Evolutionary conservation across 2,329 filamentous ascomycete species (phyloP), one percentile per base, ranked within the genome.

Genomic region (Myriosclerotinia scirpicola): DNA sequence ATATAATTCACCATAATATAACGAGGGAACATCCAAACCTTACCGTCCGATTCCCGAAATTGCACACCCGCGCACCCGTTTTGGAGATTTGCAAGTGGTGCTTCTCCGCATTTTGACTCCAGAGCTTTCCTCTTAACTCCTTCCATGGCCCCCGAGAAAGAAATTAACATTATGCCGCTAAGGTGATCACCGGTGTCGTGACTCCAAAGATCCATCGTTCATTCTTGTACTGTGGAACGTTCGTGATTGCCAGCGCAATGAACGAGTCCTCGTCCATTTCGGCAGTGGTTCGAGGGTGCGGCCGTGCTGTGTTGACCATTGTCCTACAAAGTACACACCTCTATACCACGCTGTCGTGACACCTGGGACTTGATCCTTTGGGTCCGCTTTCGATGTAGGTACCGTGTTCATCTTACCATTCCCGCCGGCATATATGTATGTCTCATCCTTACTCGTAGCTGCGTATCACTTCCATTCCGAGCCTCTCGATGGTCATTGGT

Each of bases 21-120:
- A n/a, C 11, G 3, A 30, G 20, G 26, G 14, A 46, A 59, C 34
- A 5, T 15, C 8, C 40, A n/a, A 12, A 17, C 5, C 17, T n/a
- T 5, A 6, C 40, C 22, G 34, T 36, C 55, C 55, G 55, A 59
- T 34, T 46, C n/a, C 55, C 55, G 55, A 59, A 46, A 59, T 59
- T 59, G 20, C 26, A 34, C 34, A 26, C 11, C 26, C 14, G 40
- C 55, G 36, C n/a, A 34, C 3, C 17, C 2, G 17, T 46, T 20
- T 17, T 59, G 40, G 17, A 58, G 20, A 46, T 46, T 46, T 36
- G 17, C 55, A 59, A 36, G 55, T 46, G 20, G 20, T n/a, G n/a
- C 42, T 36, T 36, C 30, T 36, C 30, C 44, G 12, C 20, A 22
- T 36, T 42, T 36, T 42, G 9, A 40, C 56, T 48, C 30, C 26